These are phyloP conservation scores for Eutrema japonicum DNA, from an alignment of 345 rosid species.

Conservation along the genomic window DNA sequence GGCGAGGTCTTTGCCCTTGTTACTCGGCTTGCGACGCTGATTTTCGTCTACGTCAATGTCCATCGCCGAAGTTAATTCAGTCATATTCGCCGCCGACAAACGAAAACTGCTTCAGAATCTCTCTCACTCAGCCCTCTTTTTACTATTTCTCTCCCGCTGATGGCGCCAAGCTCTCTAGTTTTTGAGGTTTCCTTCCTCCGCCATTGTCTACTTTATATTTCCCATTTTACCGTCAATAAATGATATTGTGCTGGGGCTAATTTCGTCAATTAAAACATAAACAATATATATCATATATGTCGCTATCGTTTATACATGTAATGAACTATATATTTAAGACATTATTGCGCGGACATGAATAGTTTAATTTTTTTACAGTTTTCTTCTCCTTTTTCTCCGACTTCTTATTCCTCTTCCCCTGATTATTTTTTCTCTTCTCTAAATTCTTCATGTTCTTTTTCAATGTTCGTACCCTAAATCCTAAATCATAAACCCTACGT, in stretches of 20 bases:
- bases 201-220: slow-evolving; percentile 9
- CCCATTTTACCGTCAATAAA: slow-evolving; percentile 27
- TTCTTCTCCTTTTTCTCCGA: no score
- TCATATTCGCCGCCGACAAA: slow-evolving; percentile 43
- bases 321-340: no score
- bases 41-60: slow-evolving; percentile 69
- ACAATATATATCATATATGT: no score
- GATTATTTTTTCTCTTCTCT: no score
- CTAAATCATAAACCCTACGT: no score
- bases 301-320: no score
- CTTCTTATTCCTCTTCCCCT: no score
- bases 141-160: slow-evolving; percentile 21
- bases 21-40: slow-evolving; percentile 42
- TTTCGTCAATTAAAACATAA: slow-evolving; percentile 31
- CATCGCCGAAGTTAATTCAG: slow-evolving; percentile 66
- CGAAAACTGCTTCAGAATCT: slow-evolving; percentile 5
- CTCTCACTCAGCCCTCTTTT: not conserved
- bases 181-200: slow-evolving; percentile 29
- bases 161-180: slow-evolving; percentile 51
- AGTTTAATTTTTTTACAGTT: no score
- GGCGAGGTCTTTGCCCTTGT: slow-evolving; percentile 58
- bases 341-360: no score
- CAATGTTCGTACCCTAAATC: no score
- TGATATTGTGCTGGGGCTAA: not conserved
- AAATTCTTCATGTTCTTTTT: no score